Base-by-base conservation (phyloP, 768 basidiomycete genomes). In the Mycena rosella region DNA sequence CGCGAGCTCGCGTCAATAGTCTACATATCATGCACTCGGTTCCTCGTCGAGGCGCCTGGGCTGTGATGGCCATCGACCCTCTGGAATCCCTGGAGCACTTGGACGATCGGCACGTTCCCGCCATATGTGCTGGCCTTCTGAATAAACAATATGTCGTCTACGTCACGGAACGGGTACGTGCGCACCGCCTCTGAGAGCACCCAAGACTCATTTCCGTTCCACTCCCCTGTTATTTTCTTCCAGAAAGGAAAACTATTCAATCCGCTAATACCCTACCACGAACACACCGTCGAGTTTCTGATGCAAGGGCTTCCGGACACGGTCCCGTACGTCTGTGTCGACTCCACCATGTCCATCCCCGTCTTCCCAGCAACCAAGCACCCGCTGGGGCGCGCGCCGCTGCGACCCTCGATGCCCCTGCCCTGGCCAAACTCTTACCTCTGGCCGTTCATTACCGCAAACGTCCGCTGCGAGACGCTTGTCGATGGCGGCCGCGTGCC, bases 21-120 rank as follows among this genome's bases (percentile, higher is more conserved):
- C n/a, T n/a, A n/a, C n/a, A n/a, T n/a, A 51, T 26, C 49, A 36
- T 54, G 36, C 18, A 32, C 57, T 22, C 42, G 2, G 49, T 61
- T 22, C 60, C 60, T 20, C 60, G 60, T 30, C 48, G 60, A 20
- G 60, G 60, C n/a, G 49, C 60, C 5, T 61, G n/a, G 34, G 60
- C 49, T 14, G 60, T 44, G 11, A 61, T 61, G 36, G 29, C 49
- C 29, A 36, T 61, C 38, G 60, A 61, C 29, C 49, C 60, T 13
- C 26, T 40, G 10, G 60, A 34, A 1, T 52, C 49, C 17, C 36
- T 61, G 34, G 38, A 18, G 7, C 48, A 61, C 32, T 15, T 61
- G 22, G 47, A 52, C 11, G 60, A 51, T 27, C 49, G 49, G 6
- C 32, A 30, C 3, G 13, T 40, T 24, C 17, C 24, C 6, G 60